phyloP scores from a whole-genome alignment of 805 yeast genomes.

The Lipomyces spencermartinsiae region DNA sequence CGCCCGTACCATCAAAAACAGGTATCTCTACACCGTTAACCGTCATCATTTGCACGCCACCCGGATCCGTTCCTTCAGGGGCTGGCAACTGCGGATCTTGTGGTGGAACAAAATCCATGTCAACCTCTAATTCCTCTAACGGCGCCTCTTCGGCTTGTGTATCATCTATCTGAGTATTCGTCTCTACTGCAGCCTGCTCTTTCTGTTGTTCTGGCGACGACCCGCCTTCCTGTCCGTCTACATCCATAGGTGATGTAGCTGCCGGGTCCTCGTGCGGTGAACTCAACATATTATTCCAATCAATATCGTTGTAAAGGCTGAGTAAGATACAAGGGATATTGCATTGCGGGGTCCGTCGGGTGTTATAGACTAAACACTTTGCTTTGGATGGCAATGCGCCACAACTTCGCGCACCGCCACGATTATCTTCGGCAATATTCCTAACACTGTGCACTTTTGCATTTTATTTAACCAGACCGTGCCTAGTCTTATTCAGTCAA shows the following conservation, averaged over 20 bases:
- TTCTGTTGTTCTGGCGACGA: slow-evolving; percentile 13
- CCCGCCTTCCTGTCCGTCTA: slow-evolving; percentile 21
- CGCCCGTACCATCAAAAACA: slow-evolving; percentile 7
- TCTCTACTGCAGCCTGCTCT: neutral
- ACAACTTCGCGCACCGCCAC: too few relatives aligned
- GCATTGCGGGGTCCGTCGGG: too few relatives aligned
- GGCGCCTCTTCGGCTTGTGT: neutral
- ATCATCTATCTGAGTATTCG: slow-evolving; percentile 13
- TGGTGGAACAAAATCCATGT: slow-evolving; percentile 3
- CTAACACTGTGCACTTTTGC: too few relatives aligned
- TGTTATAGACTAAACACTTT: too few relatives aligned
- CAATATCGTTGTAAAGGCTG: neutral
- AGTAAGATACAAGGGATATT: neutral
- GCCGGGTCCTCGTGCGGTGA: slow-evolving; percentile 27
- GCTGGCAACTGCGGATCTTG: neutral
- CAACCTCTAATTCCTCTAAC: slow-evolving; percentile 10
- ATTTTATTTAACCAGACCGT: too few relatives aligned
- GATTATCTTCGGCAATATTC: too few relatives aligned
- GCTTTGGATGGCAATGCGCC: too few relatives aligned
- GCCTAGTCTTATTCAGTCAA: too few relatives aligned
- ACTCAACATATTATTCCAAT: slow-evolving; percentile 17
- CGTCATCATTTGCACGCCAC: slow-evolving; percentile 9
- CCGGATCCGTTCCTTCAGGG: neutral
- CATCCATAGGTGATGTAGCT: slow-evolving; percentile 30
- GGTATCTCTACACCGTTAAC: slow-evolving; percentile 27